Base-by-base conservation (phyloP, 176 grass and related monocot species). In the Paspalum notatum region DNA sequence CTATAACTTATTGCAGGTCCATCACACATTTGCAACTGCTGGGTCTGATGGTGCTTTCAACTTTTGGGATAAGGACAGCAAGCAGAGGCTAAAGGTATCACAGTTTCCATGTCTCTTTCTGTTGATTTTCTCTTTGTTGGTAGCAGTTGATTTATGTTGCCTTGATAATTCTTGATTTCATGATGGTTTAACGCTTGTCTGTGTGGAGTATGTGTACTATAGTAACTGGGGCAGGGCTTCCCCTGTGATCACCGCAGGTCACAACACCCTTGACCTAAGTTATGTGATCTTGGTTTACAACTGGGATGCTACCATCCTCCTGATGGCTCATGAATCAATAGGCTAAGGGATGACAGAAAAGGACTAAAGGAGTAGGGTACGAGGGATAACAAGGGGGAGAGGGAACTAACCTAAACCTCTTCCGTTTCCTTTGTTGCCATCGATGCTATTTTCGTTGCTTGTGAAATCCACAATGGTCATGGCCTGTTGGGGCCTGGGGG, bases 1-100 rank as follows among this genome's bases (percentile, higher is more conserved):
- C 5, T 70, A 50, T 22, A 24, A 57, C 49, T 71, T 89, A 57
- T 11, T 14, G 38, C 81, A 97, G 93, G 90, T 89, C 63, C 90
- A 97, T 90, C 90, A 93, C 69, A 97, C 93, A 21, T 97, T 97
- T 89, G 82, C 93, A 40, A 93, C 93, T 78, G 85, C 87, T 83
- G 93, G 93, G 73, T 97, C 90, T 65, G 93, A 97, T 66, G 93
- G 93, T 50, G 87, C 93, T 61, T 97, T 97, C 85, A 92, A 97
- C 57, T 97, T 91, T 72, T 97, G 93, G 93, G 93, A 96, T 61
- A 96, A 96, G 82, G 90, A 96, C 47, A 92, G 93, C 75, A 92
- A 92, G 62, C 90, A 93, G 75, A 97, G 90, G 79, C 90, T 96
- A 42, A 96, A 96, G 93, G 93, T 96, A 62, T 81, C 54, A 27